Base-by-base conservation (phyloP, 768 basidiomycete species). In the Suillus lakei region DNA sequence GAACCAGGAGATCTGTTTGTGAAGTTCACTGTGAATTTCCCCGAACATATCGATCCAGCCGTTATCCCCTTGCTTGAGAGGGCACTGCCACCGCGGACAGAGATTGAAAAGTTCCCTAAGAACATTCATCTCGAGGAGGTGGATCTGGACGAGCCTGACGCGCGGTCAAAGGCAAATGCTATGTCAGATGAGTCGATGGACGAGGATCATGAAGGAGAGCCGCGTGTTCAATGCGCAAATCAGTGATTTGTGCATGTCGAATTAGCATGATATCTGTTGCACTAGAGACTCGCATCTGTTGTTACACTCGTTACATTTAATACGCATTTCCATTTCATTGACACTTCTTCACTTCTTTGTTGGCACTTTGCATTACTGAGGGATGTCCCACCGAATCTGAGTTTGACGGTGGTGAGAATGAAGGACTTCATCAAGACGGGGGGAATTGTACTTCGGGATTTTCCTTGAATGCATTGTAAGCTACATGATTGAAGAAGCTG, bases 201-300 rank as follows among this genome's bases (percentile, higher is more conserved):
- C 70, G 95, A 97, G 78, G 96, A 97, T 72, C 83, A 84, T 63
- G 92, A 93, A 1, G 82, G 79, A n/a, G 89, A 93, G 76, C 95
- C 95, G 30, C 90, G 95, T 44, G 96, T 98, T 55, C 96, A 98
- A 83, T 99, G 97, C 77, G 95, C 96, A 44, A 91, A 95, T 79
- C 94, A 95, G 83, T 95, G 78, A 81, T 69, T 59, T 65, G 53
- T 23, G 23, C 28, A 60, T 44, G 64, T 44, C 65, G 64, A 51
- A 63, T 55, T 38, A 51, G 34, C 55, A 54, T 53, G 36, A 62
- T 54, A 56, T 65, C 60, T 68, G 65, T 69, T 59, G 26, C 67
- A 30, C 61, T 66, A 68, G 78, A 77, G 78, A 80, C 67, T 56
- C 55, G 65, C 72, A 71, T 65, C 51, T 63, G 66, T 71, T 66